A percentile compares a stretch with the other conserved stretches of the same genome.
phyloP scores from a whole-genome alignment of 2,329 filamentous ascomycete species.

The Alternaria sp. region DNA sequence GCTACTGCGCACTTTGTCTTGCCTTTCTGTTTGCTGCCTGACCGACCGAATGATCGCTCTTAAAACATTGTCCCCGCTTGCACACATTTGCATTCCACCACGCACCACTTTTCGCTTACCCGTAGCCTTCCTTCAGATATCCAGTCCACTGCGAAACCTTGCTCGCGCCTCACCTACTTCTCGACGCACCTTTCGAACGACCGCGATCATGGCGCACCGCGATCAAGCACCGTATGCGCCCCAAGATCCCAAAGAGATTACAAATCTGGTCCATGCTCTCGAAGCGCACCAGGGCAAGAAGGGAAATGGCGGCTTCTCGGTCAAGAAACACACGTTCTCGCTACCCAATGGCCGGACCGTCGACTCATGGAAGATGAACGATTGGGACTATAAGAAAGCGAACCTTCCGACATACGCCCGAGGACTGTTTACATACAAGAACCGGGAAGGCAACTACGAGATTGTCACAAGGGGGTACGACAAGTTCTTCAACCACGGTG shows the following conservation, averaged over 20 bases:
- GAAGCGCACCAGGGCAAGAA: conserved; percentile 63
- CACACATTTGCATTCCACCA: conserved; percentile 13
- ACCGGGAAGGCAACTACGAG: conserved; percentile 70
- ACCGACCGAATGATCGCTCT: conserved; percentile 24
- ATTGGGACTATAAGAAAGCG: conserved; percentile 93
- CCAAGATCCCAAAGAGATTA: conserved; percentile 75
- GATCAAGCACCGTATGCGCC: conserved; percentile 66
- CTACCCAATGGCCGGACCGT: conserved; percentile 74
- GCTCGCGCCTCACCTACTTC: not conserved
- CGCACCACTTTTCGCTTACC: conserved; percentile 24
- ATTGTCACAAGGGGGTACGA: conserved; percentile 93
- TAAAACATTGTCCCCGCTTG: conserved; percentile 24
- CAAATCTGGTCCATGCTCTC: conserved; percentile 70
- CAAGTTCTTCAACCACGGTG: conserved; percentile 96
- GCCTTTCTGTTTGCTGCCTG: conserved; percentile 22
- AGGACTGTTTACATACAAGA: conserved; percentile 87
- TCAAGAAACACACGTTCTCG: conserved; percentile 81
- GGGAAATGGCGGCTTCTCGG: conserved; percentile 66
- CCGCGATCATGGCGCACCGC: conserved; percentile 60
- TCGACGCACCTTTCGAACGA: conserved; percentile 17
- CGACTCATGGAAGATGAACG: conserved; percentile 91
- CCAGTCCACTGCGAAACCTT: not conserved
- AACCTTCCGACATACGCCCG: conserved; percentile 91
- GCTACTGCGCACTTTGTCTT: conserved; percentile 6
- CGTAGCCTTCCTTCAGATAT: conserved; percentile 21